Base-by-base conservation (phyloP, 169 alveolate genomes). In the Babesia bovis region DNA sequence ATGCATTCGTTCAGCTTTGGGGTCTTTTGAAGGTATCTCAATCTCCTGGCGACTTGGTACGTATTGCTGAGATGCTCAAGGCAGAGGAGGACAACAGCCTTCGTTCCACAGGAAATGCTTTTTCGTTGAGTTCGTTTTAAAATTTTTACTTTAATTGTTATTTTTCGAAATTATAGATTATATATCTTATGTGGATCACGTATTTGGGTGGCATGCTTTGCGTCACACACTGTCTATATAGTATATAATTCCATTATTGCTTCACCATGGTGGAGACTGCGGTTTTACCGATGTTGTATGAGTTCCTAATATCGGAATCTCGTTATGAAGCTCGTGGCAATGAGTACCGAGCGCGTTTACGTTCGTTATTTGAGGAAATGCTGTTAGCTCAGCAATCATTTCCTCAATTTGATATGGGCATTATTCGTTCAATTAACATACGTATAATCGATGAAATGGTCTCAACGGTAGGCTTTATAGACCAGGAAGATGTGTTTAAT, bases 1-100 rank as follows among this genome's bases (percentile, higher is more conserved):
- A 91, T 45, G 96, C 93, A 0, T 90, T 91, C 53, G 93, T 90
- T 9, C 92, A 89, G 45, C 87, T 91, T 41, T 90, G 90, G 60
- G 94, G 95, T 21, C 84, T 88, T 65, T 51, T 88, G 41, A 83
- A 69, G 53, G 57, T 88, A 21, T 70, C 91, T 2, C 84, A 88
- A 67, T 60, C 82, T 45, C 90, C 90, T 1, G 79, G 85, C 33
- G 87, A 88, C 35, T 71, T 88, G 25, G 61, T 88, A 21, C 49
- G 75, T 0, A 70, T 81, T 57, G 68, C 83, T 10, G 67, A 79
- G 58, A 47, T 35, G 9, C 33, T 79, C 60, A 49, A 79, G 15
- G 17, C 74, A 4, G 66, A 55, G 41, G 82, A 51, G 28, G 76
- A 49, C 47, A 0, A 4, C 40, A 7, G n/a, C n/a, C 17, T 21